Conservation (phyloP, 495 filamentous ascomycete genomes). For the Rostrohypoxylon terebratum region DNA sequence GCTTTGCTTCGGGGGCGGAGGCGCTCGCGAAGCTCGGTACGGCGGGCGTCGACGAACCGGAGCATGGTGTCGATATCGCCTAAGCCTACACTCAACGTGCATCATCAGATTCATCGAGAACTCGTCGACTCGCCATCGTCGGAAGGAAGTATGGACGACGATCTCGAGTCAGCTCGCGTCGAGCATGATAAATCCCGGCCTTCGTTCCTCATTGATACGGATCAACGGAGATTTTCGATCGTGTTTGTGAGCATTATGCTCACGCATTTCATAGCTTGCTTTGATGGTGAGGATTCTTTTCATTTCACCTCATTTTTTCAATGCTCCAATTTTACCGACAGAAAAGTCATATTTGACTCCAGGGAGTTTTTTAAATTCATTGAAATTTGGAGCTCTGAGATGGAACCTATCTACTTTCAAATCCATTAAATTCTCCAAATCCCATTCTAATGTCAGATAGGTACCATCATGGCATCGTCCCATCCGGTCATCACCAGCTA, state of each 20-base stretch:
- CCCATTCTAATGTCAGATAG: not conserved
- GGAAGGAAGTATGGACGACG: conserved; percentile 1
- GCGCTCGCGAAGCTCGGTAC: conserved; percentile 33
- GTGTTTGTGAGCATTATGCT: conserved; percentile 54
- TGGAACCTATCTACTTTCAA: too few species aligned
- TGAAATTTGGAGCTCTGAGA: too few species aligned
- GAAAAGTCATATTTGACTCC: too few species aligned
- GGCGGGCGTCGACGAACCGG: conserved; percentile 16
- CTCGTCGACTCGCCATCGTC: conserved; percentile 7
- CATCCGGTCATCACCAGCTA: conserved; percentile 86
- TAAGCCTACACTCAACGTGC: not conserved
- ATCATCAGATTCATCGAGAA: conserved; percentile 21
- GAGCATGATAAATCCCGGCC: conserved; percentile 12
- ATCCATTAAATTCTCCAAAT: not conserved
- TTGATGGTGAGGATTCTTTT: conserved; percentile 69
- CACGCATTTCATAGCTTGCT: conserved; percentile 61
- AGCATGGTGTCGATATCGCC: conserved; percentile 28
- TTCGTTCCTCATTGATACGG: conserved; percentile 53
- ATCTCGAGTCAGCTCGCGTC: conserved; percentile 19
- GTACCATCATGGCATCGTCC: conserved; percentile 67
- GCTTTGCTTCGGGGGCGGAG: conserved; percentile 53
- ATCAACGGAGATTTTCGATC: conserved; percentile 53
- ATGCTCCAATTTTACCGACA: too few species aligned
- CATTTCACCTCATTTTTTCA: not conserved
- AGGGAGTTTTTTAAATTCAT: too few species aligned